Conservation (phyloP, 306 rosid genomes). For the Dalbergia oliveri region DNA sequence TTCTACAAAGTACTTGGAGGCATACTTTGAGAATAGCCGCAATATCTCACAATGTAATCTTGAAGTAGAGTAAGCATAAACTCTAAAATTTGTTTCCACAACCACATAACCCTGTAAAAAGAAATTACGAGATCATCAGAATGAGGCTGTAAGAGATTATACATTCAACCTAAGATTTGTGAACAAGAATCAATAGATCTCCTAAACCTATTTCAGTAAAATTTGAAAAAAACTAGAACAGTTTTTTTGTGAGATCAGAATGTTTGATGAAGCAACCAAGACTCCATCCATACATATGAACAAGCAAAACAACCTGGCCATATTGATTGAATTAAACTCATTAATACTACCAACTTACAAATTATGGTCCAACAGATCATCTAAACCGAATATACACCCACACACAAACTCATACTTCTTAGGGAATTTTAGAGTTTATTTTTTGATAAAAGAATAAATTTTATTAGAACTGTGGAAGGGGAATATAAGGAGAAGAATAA, state of each 20-base stretch:
- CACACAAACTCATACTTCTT: neutral
- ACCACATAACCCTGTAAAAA: conserved; percentile 85
- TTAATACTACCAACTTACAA: conserved; percentile 19
- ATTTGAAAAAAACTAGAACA: conserved; percentile 20
- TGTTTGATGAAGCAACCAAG: conserved; percentile 26
- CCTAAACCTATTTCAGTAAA: conserved; percentile 6
- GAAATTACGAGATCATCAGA: neutral
- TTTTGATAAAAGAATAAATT: neutral
- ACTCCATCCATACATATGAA: conserved; percentile 17
- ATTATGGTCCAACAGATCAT: conserved; percentile 14
- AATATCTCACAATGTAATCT: conserved; percentile 93
- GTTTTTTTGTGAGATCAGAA: neutral
- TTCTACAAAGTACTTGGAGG: conserved; percentile 34
- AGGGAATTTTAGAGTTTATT: conserved; percentile 30
- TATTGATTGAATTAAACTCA: conserved; percentile 18
- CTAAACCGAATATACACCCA: conserved; percentile 16
- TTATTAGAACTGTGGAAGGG: conserved; percentile 25
- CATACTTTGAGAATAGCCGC: conserved; percentile 86
- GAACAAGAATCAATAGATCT: conserved; percentile 39
- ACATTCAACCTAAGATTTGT: conserved; percentile 28
- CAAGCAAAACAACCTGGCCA: conserved; percentile 31
- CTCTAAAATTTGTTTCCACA: conserved; percentile 92
- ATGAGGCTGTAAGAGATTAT: neutral
- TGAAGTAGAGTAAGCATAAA: conserved; percentile 91
- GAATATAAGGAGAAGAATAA: conserved; percentile 23